Percentiles rank a stretch among this genome's conserved stretches.
Evolutionary conservation across 1,139 yeast genomes (phyloP).

Genomic region (Yamadazyma diddensiae): DNA sequence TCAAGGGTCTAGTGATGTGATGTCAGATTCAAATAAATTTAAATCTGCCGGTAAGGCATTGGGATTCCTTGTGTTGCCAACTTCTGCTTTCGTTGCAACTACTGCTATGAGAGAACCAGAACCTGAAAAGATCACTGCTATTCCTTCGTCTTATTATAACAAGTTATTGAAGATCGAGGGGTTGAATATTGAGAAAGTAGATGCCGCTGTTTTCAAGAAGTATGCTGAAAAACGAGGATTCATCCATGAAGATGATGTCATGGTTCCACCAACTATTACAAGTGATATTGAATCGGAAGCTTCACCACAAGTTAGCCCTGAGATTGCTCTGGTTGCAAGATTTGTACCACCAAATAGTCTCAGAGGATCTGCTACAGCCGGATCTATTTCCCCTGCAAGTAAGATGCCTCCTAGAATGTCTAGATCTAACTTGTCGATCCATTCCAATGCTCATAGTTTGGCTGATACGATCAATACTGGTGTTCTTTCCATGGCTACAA

Average conservation of each 20-base stretch:
- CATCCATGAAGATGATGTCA: conserved; percentile 23
- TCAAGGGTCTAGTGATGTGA: conserved; percentile 16
- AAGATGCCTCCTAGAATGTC: conserved; percentile 19
- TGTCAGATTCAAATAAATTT: conserved; percentile 23
- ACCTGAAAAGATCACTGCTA: conserved; percentile 54
- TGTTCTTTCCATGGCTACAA: conserved; percentile 59
- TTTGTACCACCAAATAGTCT: conserved; percentile 17
- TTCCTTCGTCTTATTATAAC: conserved; percentile 63
- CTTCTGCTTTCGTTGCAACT: conserved; percentile 55
- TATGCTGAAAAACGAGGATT: conserved; percentile 52
- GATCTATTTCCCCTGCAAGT: conserved; percentile 5
- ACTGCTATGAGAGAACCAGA: conserved; percentile 56
- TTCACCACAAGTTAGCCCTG: conserved; percentile 13
- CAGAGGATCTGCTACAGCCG: conserved; percentile 5
- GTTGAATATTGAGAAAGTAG: conserved; percentile 42
- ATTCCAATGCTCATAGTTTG: conserved; percentile 22
- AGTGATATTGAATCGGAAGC: conserved; percentile 12
- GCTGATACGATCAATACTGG: conserved; percentile 33
- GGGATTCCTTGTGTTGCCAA: conserved; percentile 55
- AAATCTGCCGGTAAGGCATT: conserved; percentile 35
- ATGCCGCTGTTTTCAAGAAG: conserved; percentile 43
- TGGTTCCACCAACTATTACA: conserved; percentile 14
- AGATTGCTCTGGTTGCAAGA: conserved; percentile 15
- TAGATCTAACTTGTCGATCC: conserved; percentile 32
- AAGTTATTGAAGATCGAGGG: conserved; percentile 48